These are phyloP conservation scores for Tuber magnatum DNA, from an alignment of 495 filamentous ascomycete genomes.

Conservation along the genomic window DNA sequence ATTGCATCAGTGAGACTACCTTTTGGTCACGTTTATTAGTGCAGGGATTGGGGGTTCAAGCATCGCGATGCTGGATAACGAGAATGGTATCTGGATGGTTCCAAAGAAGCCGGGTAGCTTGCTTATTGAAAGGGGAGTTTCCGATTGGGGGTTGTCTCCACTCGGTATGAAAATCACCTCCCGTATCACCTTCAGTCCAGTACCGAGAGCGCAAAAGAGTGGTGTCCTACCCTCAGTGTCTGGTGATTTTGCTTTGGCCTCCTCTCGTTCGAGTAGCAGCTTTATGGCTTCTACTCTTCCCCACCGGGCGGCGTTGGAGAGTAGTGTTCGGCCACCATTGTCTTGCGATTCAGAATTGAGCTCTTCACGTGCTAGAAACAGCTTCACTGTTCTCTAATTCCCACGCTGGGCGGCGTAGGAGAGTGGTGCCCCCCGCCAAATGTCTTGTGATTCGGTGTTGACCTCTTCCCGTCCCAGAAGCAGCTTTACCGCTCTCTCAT, in stretches of 20 bases:
- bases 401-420: slow-evolving; percentile 38
- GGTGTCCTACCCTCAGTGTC: background rate
- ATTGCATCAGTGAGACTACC: too few species aligned
- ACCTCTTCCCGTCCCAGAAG: slow-evolving; percentile 18
- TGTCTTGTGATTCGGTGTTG: slow-evolving; percentile 9
- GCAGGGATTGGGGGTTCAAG: too few species aligned
- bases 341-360: slow-evolving; percentile 27
- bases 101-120: too few species aligned
- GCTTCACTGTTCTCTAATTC: slow-evolving; percentile 25
- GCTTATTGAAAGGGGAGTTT: background rate
- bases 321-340: slow-evolving; percentile 38
- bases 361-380: slow-evolving; percentile 29
- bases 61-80: too few species aligned
- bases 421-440: slow-evolving; percentile 33
- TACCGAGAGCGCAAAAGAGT: too few species aligned
- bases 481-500: slow-evolving; percentile 30
- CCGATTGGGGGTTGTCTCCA: background rate
- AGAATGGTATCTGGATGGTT: too few species aligned
- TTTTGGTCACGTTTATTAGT: too few species aligned
- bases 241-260: background rate
- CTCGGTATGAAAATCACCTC: slow-evolving; percentile 29
- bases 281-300: slow-evolving; percentile 33
- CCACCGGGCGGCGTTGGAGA: slow-evolving; percentile 42
- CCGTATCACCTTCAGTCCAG: slow-evolving; percentile 11
- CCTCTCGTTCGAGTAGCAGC: background rate